A percentile compares a stretch with the other conserved stretches of the same genome.
Evolutionary conservation across 2,329 filamentous ascomycete genomes (phyloP).

Genomic region (Neofusicoccum laricinum): DNA sequence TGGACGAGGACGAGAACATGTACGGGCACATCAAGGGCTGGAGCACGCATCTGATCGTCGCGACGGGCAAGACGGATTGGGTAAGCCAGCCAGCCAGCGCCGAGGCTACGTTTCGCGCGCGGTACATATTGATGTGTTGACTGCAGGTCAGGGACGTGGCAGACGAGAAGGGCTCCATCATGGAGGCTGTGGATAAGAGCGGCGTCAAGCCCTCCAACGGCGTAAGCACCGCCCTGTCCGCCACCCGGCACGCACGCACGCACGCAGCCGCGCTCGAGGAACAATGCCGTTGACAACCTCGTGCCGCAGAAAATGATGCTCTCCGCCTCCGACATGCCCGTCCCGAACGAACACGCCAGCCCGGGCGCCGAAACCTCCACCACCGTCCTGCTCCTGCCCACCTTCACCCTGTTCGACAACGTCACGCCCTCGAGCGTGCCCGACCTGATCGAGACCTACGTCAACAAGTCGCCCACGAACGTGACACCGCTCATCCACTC

Average conservation of each 20-base stretch:
- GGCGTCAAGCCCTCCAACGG: constrained; percentile 63
- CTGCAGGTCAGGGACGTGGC: constrained; percentile 35
- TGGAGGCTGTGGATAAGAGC: constrained; percentile 52
- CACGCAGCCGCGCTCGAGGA: neutral
- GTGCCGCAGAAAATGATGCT: constrained; percentile 72
- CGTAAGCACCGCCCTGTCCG: constrained; percentile 47
- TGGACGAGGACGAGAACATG: constrained; percentile 74
- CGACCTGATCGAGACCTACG: constrained; percentile 66
- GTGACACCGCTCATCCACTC: constrained; percentile 56
- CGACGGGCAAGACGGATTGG: constrained; percentile 96
- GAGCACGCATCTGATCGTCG: constrained; percentile 85
- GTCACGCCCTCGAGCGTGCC: constrained; percentile 74
- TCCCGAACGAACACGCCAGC: constrained; percentile 62
- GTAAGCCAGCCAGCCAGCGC: constrained; percentile 58
- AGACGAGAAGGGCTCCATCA: constrained; percentile 70
- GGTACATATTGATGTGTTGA: constrained; percentile 21
- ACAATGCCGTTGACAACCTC: neutral
- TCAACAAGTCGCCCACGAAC: constrained; percentile 73
- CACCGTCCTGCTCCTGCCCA: constrained; percentile 77
- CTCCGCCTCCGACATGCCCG: constrained; percentile 86
- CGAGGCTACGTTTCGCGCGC: constrained; percentile 55
- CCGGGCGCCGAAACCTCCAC: constrained; percentile 48
- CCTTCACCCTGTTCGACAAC: constrained; percentile 79
- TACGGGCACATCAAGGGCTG: constrained; percentile 86
- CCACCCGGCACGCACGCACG: too few species aligned